Base-by-base conservation (phyloP, 257 asterid species). In the Nicotiana paniculata region DNA sequence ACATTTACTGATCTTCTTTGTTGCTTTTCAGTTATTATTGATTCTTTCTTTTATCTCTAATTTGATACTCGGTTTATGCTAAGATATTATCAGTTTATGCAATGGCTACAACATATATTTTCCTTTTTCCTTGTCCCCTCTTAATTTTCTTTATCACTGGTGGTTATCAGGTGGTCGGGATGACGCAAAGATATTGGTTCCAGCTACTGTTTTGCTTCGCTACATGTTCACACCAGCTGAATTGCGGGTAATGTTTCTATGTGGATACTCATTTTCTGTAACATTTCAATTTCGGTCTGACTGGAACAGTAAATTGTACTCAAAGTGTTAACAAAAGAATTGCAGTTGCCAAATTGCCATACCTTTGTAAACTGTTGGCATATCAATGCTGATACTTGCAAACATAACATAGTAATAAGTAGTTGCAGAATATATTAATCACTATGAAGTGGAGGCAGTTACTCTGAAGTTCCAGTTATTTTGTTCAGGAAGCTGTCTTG, bases 211-310 rank as follows among this genome's bases (percentile, higher is more conserved):
- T 77, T 43, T 93, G 80, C 96, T 95, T 74, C 97, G 97, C 21
- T 84, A 91, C 88, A 93, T 95, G 99, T 95, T 95, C 88, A 87
- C 95, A 70, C 96, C 99, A 24, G 92, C 96, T 79, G 98, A 93
- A 85, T 79, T 95, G 87, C 89, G 97, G 98, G 98, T 95, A 93
- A 80, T 61, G 21, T 81, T 64, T 48, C 13, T 51, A n/a, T 70
- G 51, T 9, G 21, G 55, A 16, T 30, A 30, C 55, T 75, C 26
- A 11, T 24, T 51, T 26, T 51, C 51, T 24, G 16, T 75, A 51
- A 51, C 59, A n/a, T 26, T 75, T 48, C 63, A 28, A 26, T 75
- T 74, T 75, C 46, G 28, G 79, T 58, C 61, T 3, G 17, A 72
- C 21, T 48, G 21, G 78, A 43, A 21, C 58, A 46, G 37, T 72